Base-by-base conservation (phyloP, 352 stramenopile species). In the Phytopythium helicoides region DNA sequence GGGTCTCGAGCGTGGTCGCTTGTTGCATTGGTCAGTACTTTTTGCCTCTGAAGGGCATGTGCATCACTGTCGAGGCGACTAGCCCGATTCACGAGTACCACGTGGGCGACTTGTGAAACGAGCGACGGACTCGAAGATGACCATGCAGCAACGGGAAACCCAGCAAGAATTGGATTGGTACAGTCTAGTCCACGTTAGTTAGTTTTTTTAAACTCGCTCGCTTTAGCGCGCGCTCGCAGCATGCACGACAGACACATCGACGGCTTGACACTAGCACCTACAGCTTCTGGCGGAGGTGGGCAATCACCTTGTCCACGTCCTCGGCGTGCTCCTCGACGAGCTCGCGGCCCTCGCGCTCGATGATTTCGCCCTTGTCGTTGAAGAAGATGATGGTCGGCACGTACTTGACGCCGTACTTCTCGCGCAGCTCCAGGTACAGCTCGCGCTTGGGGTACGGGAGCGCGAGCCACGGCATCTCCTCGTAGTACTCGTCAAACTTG, bases 391-490 rank as follows among this genome's bases (percentile, higher is more conserved):
- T 74, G 45, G 80, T 89, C 22, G 94, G 94, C 56, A 98, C 85
- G 26, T 74, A 86, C 52, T 85, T 90, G 62, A 97, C 76, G 53
- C 79, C 82, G 38, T 97, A 96, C 60, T 82, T 72, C 34, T 83
- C 76, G 62, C 79, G 83, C 40, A 98, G 68, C 44, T 77, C 73
- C 57, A 89, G 72, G 63, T 96, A 87, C 23, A 87, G 67, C 60
- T 82, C 70, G 63, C 87, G 75, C 39, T 92, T 68, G 36, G 85
- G 81, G 61, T 92, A 98, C 39, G 90, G 91, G 22, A 98, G 67
- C 19, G 95, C 88, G 46, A 93, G 67, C 86, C 94, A 98, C 46
- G 94, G 89, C 95, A 98, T 98, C 49, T 89, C 80, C 16, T 66
- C 63, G 65, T 93, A 98, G 69, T 98, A 98, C 54, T 94, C 68